Base-by-base conservation (phyloP, 192 early-diverging fungal species). In the Backusella morwellensis region DNA sequence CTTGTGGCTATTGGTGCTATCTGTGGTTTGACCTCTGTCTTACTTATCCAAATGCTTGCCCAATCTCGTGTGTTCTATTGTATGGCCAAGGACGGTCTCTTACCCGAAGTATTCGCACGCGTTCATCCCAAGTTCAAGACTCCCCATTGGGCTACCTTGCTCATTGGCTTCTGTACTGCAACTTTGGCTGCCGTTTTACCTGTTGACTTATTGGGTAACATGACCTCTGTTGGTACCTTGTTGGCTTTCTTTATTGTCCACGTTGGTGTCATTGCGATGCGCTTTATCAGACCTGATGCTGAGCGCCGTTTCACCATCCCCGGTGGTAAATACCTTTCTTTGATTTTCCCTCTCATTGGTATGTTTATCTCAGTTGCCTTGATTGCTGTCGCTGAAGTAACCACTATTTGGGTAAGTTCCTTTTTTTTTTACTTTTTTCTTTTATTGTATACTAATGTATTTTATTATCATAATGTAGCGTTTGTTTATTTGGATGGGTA, bases 51-150 rank as follows among this genome's bases (percentile, higher is more conserved):
- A 36, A 75, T 97, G 70, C 86, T 97, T 72, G 93, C 86, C 36
- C 96, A 97, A 82, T 92, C 95, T 4, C 95, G 96, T 73, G 94
- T 97, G 41, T 93, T 97, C 69, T 90, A 91, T 42, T 85, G 92
- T 35, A 96, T 97, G 96, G 91, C 95, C 23, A 80, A 90, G 44
- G 96, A 97, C 81, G 95, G 96, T 7, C 80, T 97, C 41, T 85
- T 97, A n/a, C 95, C 95, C 1, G 44, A 80, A 19, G 71, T 89
- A 17, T 92, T 96, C 73, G 87, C 90, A 32, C 88, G 89, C 36
- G 80, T 96, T 40, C 91, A 97, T 79, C 89, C 86, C 12, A 76
- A 84, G 0, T 92, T 92, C 86, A 86, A 90, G 82, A 97, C 94
- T 1, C 95, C 95, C 7, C 90, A 91, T 63, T 76, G 93, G 34